Base-by-base conservation (phyloP, 208 protist species). In the Leishmania tarentolae region DNA sequence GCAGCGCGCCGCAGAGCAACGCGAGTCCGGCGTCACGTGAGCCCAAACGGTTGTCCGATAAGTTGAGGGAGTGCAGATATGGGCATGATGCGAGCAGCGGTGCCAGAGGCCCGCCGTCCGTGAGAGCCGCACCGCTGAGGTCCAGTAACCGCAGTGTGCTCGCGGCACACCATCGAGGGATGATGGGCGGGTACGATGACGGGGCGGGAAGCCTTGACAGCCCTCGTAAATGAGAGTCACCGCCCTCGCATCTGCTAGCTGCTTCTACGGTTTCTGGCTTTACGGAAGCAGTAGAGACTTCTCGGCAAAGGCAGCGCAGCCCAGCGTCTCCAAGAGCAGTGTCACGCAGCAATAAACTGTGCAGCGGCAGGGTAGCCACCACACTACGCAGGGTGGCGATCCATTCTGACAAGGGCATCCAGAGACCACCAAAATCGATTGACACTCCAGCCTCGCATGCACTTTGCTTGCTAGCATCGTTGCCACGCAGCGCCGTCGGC, bases 1-100 rank as follows among this genome's bases (percentile, higher is more conserved):
- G 76, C 70, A 90, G 66, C 5, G 84, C 84, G 28, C 75, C 81
- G 65, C 84, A 92, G 8, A 91, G 74, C 42, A 86, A 37, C 2
- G 86, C 50, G 1, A 93, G 57, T 8, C 82, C 81, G 9, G 56
- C 70, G 4, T 82, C 74, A 19, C 53, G 78, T 35, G 80, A 69
- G 37, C 92, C 90, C n/a, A 93, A 52, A 57, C 79, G 78, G 75
- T 95, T 95, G 63, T 75, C 52, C 3, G 92, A 88, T 5, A 95
- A 44, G 80, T 91, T 77, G 28, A 95, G 68, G 19, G 65, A 40
- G 28, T 37, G 59, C 24, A 95, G 73, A 35, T 73, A 79, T 6
- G 84, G 73, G 13, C 87, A 80, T 35, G 85, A 75, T 13, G 75
- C 76, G 8, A 91, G 50, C 2, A 93, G 63, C 40, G 40, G 50